A percentile compares a stretch with the other conserved stretches of the same genome.
Conservation (phyloP, 257 asterid genomes). For the Paulownia fortunei region DNA sequence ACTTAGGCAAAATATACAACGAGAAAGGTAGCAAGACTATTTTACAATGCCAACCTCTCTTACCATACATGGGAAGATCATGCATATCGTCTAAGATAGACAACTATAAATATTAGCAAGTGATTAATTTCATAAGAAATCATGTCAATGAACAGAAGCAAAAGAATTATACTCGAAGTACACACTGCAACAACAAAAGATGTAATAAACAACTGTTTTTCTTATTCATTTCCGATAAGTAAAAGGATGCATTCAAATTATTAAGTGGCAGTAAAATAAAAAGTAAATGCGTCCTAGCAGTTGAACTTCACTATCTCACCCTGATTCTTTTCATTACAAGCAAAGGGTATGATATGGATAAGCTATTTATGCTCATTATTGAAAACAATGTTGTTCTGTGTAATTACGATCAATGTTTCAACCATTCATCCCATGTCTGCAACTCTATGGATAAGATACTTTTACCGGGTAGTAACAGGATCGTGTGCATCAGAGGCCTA, state of each 20-base stretch:
- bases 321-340: background rate
- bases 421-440: conserved; percentile 2
- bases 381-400: background rate
- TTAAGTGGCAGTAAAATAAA: background rate
- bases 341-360: background rate
- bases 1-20: conserved; percentile 8
- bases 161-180: background rate
- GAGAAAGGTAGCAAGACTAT: background rate
- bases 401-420: background rate
- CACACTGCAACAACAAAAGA: background rate
- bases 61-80: background rate
- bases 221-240: background rate
- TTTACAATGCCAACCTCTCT: background rate
- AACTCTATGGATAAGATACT: conserved; percentile 1
- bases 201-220: conserved; percentile 1
- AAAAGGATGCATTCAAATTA: background rate
- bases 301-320: background rate
- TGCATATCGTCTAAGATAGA: background rate
- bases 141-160: background rate
- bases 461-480: background rate
- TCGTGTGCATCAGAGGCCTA: conserved; percentile 9
- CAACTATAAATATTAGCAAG: background rate
- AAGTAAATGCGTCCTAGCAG: background rate
- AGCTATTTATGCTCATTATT: background rate
- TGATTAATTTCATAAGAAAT: background rate